Evolutionary conservation across 2,329 filamentous ascomycete genomes (phyloP).

Genomic region (Alternaria solani): DNA sequence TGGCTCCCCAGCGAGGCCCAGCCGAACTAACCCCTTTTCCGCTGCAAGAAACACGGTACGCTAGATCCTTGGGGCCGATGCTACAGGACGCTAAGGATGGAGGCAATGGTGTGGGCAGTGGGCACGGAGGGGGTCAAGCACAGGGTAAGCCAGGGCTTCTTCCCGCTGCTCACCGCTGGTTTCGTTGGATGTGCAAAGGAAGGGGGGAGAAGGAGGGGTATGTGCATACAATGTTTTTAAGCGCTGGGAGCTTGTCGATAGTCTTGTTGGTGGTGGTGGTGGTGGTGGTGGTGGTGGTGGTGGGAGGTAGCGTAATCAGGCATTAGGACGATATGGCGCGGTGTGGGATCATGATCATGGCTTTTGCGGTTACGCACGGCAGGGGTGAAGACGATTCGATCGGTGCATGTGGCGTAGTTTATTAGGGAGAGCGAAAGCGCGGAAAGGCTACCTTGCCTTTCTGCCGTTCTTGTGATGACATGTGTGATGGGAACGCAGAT

Average conservation of each 20-base stretch:
- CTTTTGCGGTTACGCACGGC: not conserved
- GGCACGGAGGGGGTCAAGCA: slow-evolving; percentile 6
- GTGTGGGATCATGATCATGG: not conserved
- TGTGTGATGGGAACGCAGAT: slow-evolving; percentile 1
- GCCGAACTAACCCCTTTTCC: slow-evolving; percentile 10
- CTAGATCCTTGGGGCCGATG: slow-evolving; percentile 6
- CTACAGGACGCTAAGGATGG: not conserved
- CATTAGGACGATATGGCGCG: not conserved
- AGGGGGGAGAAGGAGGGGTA: not conserved
- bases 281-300: not conserved
- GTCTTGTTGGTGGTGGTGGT: not conserved
- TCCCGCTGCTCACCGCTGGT: slow-evolving; percentile 6
- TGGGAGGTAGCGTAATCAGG: not conserved
- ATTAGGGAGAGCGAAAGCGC: not conserved
- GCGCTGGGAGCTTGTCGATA: not conserved
- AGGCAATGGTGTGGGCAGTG: slow-evolving; percentile 2
- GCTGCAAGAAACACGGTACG: slow-evolving; percentile 15
- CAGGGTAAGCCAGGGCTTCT: not conserved
- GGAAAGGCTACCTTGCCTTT: slow-evolving; percentile 1
- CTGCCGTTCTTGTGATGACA: not conserved
- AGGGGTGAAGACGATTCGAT: not conserved
- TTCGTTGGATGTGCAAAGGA: not conserved
- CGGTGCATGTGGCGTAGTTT: not conserved
- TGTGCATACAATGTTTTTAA: not conserved
- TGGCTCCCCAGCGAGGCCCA: slow-evolving; percentile 3